Evolutionary conservation across 2,329 filamentous ascomycete species (phyloP).

Genomic region (Botrytis medusae): DNA sequence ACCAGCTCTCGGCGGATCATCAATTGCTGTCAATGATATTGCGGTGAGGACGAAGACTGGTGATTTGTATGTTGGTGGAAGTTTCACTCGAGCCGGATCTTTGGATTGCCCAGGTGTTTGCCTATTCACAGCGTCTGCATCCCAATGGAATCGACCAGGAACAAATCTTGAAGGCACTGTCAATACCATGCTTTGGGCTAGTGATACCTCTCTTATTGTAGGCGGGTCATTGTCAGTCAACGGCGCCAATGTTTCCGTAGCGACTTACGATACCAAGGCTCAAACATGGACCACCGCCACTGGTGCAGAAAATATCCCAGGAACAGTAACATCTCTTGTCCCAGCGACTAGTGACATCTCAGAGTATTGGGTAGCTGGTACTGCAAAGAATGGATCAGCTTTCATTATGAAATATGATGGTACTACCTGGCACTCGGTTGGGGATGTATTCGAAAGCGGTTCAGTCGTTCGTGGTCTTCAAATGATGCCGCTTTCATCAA

Average conservation of each 20-base stretch:
- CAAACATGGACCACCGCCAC: constrained; percentile 65
- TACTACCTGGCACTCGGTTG: constrained; percentile 65
- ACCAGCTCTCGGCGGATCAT: constrained; percentile 67
- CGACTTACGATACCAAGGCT: constrained; percentile 67
- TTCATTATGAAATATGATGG: constrained; percentile 85
- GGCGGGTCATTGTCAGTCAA: constrained; percentile 74
- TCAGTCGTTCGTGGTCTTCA: constrained; percentile 79
- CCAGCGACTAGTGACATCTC: constrained; percentile 70
- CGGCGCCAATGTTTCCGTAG: constrained; percentile 64
- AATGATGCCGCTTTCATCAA: constrained; percentile 68
- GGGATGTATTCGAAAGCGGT: constrained; percentile 59
- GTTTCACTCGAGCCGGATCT: constrained; percentile 79
- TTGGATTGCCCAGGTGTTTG: constrained; percentile 82
- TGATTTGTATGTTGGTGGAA: constrained; percentile 83
- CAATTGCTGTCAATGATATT: constrained; percentile 75
- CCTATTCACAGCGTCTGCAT: constrained; percentile 66
- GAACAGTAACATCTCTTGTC: constrained; percentile 74
- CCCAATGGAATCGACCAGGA: constrained; percentile 80
- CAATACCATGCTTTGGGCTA: constrained; percentile 73
- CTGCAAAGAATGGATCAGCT: constrained; percentile 62
- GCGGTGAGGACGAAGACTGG: constrained; percentile 66
- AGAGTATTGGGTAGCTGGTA: constrained; percentile 81
- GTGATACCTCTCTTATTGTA: constrained; percentile 68
- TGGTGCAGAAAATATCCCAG: constrained; percentile 68
- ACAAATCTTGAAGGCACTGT: constrained; percentile 69